A percentile compares a stretch with the other conserved stretches of the same genome.
These are phyloP conservation scores for Chlamydomonas sp. DNA, from an alignment of 139 green algal species.

Conservation along the genomic window DNA sequence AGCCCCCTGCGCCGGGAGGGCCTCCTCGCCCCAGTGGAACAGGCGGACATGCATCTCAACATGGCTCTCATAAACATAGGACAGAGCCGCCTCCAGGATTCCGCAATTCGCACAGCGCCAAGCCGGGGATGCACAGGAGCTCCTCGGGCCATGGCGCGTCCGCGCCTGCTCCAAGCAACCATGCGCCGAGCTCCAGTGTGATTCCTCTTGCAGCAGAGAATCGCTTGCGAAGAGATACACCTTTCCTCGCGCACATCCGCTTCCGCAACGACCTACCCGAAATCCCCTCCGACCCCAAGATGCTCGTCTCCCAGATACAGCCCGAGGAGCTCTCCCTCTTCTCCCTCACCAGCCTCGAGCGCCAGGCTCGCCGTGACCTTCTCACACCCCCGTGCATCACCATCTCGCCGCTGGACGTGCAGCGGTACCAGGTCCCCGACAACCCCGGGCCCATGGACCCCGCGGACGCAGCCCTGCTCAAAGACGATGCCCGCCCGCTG, in stretches of 20 bases:
- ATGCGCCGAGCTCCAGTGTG: neutral
- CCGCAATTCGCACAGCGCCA: neutral
- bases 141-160: neutral
- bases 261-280: conserved; percentile 80
- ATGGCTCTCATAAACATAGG: neutral
- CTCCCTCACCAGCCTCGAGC: conserved; percentile 69
- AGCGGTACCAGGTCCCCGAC: conserved; percentile 58
- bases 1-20: neutral
- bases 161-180: too few relatives aligned
- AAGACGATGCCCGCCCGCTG: conserved; percentile 26
- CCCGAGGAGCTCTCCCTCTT: conserved; percentile 63
- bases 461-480: conserved; percentile 61
- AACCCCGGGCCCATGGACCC: conserved; percentile 51
- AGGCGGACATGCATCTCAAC: neutral
- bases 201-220: conserved; percentile 36
- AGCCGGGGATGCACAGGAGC: neutral
- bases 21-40: neutral
- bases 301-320: conserved; percentile 67
- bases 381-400: conserved; percentile 68
- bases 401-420: conserved; percentile 69
- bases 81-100: conserved; percentile 5
- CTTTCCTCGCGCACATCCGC: conserved; percentile 72
- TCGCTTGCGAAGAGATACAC: conserved; percentile 61
- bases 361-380: conserved; percentile 63
- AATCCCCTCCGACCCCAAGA: conserved; percentile 80